A percentile compares a stretch with the other conserved stretches of the same genome.
These are phyloP conservation scores for Tylopilus vinaceipallidus DNA, from an alignment of 768 basidiomycete genomes.

Conservation along the genomic window DNA sequence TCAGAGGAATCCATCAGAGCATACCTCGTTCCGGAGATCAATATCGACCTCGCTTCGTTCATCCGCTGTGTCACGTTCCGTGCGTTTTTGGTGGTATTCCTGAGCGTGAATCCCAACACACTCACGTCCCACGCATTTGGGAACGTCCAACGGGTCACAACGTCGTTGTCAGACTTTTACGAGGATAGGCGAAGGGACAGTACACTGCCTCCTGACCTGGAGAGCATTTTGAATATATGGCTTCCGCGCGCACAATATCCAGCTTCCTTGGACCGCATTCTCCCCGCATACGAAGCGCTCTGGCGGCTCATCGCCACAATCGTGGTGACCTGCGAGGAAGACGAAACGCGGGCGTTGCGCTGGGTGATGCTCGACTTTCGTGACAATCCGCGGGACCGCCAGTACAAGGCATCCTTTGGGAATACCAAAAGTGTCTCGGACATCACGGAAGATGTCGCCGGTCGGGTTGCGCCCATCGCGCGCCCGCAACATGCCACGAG, in stretches of 20 bases:
- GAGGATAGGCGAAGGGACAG: slow-evolving; percentile 28
- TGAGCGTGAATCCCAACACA: slow-evolving; percentile 31
- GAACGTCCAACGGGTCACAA: slow-evolving; percentile 38
- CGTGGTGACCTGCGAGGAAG: slow-evolving; percentile 31
- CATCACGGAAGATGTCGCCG: slow-evolving; percentile 20
- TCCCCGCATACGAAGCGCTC: slow-evolving; percentile 60
- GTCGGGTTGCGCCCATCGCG: slow-evolving; percentile 17
- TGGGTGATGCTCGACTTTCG: slow-evolving; percentile 38
- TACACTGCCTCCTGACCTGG: slow-evolving; percentile 35
- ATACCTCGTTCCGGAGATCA: slow-evolving; percentile 11
- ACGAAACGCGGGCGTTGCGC: slow-evolving; percentile 16
- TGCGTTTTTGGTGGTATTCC: slow-evolving; percentile 41
- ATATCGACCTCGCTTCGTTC: slow-evolving; percentile 37
- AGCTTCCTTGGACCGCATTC: slow-evolving; percentile 46
- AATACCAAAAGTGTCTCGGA: slow-evolving; percentile 16
- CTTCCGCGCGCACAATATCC: slow-evolving; percentile 30
- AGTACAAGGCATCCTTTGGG: slow-evolving; percentile 16
- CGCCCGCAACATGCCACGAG: slow-evolving; percentile 6
- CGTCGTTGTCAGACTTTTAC: slow-evolving; percentile 43
- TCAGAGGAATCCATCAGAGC: slow-evolving; percentile 8
- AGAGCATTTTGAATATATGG: slow-evolving; percentile 38
- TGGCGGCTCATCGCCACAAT: slow-evolving; percentile 60
- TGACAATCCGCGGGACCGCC: slow-evolving; percentile 29
- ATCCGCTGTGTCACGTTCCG: slow-evolving; percentile 46
- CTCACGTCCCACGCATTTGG: slow-evolving; percentile 12